These are phyloP conservation scores for Fraxinus baroniana DNA, from an alignment of 305 asterid species.

Conservation along the genomic window DNA sequence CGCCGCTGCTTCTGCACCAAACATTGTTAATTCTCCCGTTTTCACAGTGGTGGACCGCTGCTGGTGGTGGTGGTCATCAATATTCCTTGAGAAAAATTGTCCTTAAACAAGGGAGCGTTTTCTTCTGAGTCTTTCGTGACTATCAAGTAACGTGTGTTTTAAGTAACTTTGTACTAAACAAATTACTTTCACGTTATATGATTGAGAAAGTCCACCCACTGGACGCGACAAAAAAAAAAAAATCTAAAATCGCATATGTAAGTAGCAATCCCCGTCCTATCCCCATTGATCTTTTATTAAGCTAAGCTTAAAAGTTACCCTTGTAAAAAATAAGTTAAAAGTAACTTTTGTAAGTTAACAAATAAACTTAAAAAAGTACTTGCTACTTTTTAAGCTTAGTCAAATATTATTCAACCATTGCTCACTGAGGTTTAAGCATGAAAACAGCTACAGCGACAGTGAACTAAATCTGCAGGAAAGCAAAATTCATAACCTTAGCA, in stretches of 20 bases:
- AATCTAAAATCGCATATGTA: background rate
- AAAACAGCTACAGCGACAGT: background rate
- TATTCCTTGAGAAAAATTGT: background rate
- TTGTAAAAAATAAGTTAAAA: no score
- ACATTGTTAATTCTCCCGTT: slow-evolving; percentile 33
- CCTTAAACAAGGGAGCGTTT: background rate
- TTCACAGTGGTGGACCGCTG: background rate
- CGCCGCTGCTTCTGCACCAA: slow-evolving; percentile 62
- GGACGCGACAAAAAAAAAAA: background rate
- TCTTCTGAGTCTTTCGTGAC: no score
- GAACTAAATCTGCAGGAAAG: background rate
- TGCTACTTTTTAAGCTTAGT: background rate
- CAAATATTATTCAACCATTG: background rate
- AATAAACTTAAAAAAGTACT: no score
- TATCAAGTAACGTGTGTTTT: background rate
- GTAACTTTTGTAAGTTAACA: background rate
- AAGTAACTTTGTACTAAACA: background rate
- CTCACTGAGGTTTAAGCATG: background rate
- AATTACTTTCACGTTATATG: background rate
- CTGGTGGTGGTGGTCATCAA: background rate
- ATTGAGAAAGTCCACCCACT: background rate
- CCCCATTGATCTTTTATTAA: no score
- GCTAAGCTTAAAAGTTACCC: background rate
- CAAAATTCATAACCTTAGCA: background rate
- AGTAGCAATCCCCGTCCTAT: background rate